phyloP scores from a whole-genome alignment of 768 basidiomycete species.

The Cystobasidium tubakii region DNA sequence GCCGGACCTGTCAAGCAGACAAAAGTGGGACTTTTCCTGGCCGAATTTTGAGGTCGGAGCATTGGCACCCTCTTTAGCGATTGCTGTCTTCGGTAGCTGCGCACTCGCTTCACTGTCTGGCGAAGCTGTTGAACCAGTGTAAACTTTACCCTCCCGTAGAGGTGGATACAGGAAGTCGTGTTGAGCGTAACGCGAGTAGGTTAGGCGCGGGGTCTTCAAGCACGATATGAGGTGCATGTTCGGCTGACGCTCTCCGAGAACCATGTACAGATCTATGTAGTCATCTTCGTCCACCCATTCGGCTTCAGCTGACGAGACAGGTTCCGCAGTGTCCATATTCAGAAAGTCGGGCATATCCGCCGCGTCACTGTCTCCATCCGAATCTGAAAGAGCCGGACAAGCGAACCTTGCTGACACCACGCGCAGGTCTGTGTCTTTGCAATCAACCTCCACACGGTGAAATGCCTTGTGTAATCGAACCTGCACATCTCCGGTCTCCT shows the following conservation, averaged over 20 bases:
- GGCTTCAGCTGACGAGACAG: slow-evolving; percentile 40
- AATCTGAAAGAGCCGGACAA: slow-evolving; percentile 59
- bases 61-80: slow-evolving; percentile 20
- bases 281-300: slow-evolving; percentile 74
- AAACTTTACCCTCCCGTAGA: background rate
- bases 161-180: background rate
- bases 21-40: slow-evolving; percentile 71
- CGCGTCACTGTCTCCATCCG: slow-evolving; percentile 45
- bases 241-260: slow-evolving; percentile 56
- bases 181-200: slow-evolving; percentile 56
- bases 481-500: slow-evolving; percentile 57
- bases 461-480: slow-evolving; percentile 71
- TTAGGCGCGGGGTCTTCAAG: slow-evolving; percentile 73
- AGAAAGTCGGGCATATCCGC: background rate
- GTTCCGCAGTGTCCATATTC: slow-evolving; percentile 5
- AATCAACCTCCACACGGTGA: slow-evolving; percentile 75
- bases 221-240: slow-evolving; percentile 64
- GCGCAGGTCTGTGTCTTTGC: slow-evolving; percentile 70
- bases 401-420: slow-evolving; percentile 70
- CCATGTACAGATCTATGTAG: slow-evolving; percentile 72
- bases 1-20: slow-evolving; percentile 60
- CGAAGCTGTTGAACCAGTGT: background rate
- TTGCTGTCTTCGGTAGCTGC: background rate
- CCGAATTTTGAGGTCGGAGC: slow-evolving; percentile 65
- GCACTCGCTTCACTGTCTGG: background rate